Evolutionary conservation across 345 rosid species (phyloP).

Genomic region (Linum trigynum): DNA sequence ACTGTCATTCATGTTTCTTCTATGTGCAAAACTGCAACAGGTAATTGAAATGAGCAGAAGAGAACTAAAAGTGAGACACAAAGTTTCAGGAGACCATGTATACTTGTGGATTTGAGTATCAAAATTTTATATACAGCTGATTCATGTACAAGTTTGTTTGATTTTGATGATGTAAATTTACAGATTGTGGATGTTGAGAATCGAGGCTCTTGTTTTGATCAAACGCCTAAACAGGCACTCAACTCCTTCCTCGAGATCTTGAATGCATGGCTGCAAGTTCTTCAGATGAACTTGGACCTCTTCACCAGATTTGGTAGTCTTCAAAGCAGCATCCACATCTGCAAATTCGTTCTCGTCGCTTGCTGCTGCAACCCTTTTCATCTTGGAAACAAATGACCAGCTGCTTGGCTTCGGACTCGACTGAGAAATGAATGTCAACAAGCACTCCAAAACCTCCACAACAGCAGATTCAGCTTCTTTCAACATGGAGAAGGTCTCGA

Average conservation of each 20-base stretch:
- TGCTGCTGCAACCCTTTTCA: background rate
- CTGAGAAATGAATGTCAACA: background rate
- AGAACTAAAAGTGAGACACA: too few relatives aligned
- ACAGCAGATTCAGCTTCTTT: background rate
- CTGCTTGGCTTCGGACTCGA: background rate
- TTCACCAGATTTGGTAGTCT: background rate
- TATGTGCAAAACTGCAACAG: too few relatives aligned
- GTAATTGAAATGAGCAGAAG: too few relatives aligned
- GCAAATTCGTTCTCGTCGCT: background rate
- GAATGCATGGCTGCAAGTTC: background rate
- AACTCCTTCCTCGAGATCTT: background rate
- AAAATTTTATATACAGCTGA: background rate
- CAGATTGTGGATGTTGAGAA: background rate
- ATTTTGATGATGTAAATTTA: too few relatives aligned
- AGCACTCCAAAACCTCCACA: background rate
- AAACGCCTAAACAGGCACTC: background rate
- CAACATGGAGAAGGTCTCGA: background rate
- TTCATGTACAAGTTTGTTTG: background rate
- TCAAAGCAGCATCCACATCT: background rate
- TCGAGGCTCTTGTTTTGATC: background rate
- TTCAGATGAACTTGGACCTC: background rate
- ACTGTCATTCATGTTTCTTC: too few relatives aligned
- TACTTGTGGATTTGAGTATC: background rate
- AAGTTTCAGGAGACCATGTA: background rate
- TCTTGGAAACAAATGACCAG: background rate